Percentiles rank a stretch among this genome's conserved stretches.
Conservation (phyloP, 2,329 filamentous ascomycete genomes). For the Apiospora phragmitis region DNA sequence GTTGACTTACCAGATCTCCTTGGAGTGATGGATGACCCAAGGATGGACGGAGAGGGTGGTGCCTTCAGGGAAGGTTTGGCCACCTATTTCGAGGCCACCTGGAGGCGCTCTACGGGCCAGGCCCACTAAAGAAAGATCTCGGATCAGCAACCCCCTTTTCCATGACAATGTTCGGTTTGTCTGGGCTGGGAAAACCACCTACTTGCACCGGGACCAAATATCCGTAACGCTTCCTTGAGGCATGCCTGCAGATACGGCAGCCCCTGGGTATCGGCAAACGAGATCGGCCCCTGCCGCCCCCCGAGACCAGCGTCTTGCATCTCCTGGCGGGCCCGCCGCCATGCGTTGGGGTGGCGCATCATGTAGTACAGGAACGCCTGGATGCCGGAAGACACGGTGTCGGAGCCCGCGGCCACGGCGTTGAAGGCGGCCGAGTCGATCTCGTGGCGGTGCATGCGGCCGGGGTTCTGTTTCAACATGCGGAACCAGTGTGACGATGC, state of each 20-base stretch:
- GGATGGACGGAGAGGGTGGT: constrained; percentile 15
- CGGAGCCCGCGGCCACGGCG: constrained; percentile 3
- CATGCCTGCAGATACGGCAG: constrained; percentile 27
- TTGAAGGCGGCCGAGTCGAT: constrained; percentile 11
- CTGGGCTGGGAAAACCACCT: background rate
- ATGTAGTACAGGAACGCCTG: constrained; percentile 14
- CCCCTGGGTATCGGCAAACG: constrained; percentile 19
- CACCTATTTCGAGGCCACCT: constrained; percentile 16
- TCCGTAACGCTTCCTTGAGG: constrained; percentile 25
- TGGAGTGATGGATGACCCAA: constrained; percentile 15
- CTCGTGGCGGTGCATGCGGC: constrained; percentile 6
- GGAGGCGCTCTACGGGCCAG: constrained; percentile 17
- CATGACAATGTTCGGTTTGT: background rate
- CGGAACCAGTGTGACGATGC: constrained; percentile 12
- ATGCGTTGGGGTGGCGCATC: constrained; percentile 11
- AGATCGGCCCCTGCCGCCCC: constrained; percentile 11
- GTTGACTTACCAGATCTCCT: constrained; percentile 15
- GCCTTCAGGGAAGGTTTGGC: constrained; percentile 14
- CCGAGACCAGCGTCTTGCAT: constrained; percentile 16
- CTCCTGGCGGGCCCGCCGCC: constrained; percentile 16
- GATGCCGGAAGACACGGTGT: constrained; percentile 9
- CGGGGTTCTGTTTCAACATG: constrained; percentile 10
- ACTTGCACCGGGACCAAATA: constrained; percentile 12
- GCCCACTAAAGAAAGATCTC: constrained; percentile 17
- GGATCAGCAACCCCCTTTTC: constrained; percentile 10